Conservation (phyloP, 179 eudicot species). For the Beta macrorhiza region DNA sequence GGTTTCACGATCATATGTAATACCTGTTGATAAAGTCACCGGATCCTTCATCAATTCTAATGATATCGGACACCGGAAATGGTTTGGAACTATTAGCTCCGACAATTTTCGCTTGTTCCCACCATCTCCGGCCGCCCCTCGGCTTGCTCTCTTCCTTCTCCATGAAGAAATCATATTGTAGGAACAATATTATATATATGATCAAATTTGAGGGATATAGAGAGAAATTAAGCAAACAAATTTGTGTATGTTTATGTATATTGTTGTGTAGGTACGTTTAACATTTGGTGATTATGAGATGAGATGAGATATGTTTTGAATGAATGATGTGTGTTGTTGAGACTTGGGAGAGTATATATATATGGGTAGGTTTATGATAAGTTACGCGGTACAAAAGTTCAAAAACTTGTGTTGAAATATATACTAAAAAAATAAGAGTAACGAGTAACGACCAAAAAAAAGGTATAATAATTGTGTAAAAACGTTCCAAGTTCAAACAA, state of each 20-base stretch:
- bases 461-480: not conserved
- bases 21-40: slow-evolving; percentile 79
- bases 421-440: not conserved
- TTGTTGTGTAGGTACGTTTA: slow-evolving; percentile 13
- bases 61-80: slow-evolving; percentile 79
- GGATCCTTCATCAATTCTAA: slow-evolving; percentile 90
- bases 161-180: slow-evolving; percentile 57
- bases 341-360: slow-evolving; percentile 16
- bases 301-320: slow-evolving; percentile 5
- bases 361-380: slow-evolving; percentile 6
- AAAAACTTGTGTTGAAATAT: not conserved
- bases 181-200: not conserved
- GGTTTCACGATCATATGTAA: slow-evolving; percentile 71
- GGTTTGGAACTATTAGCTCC: slow-evolving; percentile 52
- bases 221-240: no score
- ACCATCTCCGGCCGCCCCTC: slow-evolving; percentile 20
- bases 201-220: not conserved
- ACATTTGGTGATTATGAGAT: not conserved
- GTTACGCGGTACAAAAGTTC: slow-evolving; percentile 26
- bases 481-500: slow-evolving; percentile 29
- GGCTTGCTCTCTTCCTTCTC: slow-evolving; percentile 44
- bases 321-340: not conserved
- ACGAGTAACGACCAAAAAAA: slow-evolving; percentile 7
- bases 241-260: not conserved
- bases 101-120: slow-evolving; percentile 6